A percentile compares a stretch with the other conserved stretches of the same genome.
Evolutionary conservation across 495 filamentous ascomycete species (phyloP).

Genomic region (Talaromyces ruber): DNA sequence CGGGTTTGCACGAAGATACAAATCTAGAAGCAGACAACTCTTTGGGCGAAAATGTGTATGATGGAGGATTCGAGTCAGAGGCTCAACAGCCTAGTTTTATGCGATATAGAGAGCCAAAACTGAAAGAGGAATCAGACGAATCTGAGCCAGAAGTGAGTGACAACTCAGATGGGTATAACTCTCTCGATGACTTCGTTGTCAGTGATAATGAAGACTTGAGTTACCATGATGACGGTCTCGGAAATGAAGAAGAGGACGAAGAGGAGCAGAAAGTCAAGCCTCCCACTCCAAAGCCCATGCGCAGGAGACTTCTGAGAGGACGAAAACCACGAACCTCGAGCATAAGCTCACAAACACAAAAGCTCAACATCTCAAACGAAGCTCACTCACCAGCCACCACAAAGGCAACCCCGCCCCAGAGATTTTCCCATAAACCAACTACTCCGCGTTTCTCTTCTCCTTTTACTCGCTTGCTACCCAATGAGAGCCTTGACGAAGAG

Average conservation of each 20-base stretch:
- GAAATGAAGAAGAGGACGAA: slow-evolving; percentile 18
- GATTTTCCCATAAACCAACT: neutral
- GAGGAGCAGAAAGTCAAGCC: slow-evolving; percentile 8
- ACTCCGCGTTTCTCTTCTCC: neutral
- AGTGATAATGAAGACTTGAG: slow-evolving; percentile 38
- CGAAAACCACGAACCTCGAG: slow-evolving; percentile 14
- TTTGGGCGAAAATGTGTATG: neutral
- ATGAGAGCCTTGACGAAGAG: neutral
- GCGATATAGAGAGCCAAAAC: slow-evolving; percentile 1
- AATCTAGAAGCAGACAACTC: neutral
- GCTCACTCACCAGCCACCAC: slow-evolving; percentile 1
- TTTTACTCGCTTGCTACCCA: neutral
- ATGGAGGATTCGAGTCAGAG: slow-evolving; percentile 8
- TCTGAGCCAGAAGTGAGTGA: slow-evolving; percentile 4
- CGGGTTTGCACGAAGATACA: neutral
- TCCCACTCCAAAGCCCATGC: slow-evolving; percentile 12
- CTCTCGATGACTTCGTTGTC: slow-evolving; percentile 37
- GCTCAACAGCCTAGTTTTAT: neutral
- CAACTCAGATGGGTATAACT: slow-evolving; percentile 25
- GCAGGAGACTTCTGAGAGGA: slow-evolving; percentile 29
- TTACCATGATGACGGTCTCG: slow-evolving; percentile 26
- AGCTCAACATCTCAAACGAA: slow-evolving; percentile 17
- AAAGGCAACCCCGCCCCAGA: neutral
- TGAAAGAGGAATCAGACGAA: slow-evolving; percentile 1
- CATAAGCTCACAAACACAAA: slow-evolving; percentile 9